A percentile compares a stretch with the other conserved stretches of the same genome.
Conservation (phyloP, 148 eudicot species). For the Arbutus unedo region DNA sequence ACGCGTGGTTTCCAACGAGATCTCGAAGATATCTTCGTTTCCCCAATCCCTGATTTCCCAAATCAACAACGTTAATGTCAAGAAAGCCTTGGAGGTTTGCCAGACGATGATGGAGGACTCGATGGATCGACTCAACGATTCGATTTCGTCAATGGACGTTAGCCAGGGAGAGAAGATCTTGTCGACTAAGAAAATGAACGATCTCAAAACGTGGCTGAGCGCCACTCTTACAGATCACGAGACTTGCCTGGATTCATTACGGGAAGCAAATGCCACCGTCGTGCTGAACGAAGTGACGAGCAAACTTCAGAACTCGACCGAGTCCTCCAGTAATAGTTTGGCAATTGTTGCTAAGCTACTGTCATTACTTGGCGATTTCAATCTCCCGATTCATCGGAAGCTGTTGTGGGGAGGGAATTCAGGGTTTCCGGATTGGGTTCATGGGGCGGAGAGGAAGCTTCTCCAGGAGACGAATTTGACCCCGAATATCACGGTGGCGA, state of each 20-base stretch:
- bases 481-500: constrained; percentile 59
- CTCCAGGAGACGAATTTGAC: constrained; percentile 29
- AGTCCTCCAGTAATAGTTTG: constrained; percentile 59
- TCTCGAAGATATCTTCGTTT: constrained; percentile 23
- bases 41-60: constrained; percentile 19
- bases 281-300: constrained; percentile 17
- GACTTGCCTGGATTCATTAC: constrained; percentile 54
- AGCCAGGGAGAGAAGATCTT: constrained; percentile 21
- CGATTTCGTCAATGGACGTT: constrained; percentile 27
- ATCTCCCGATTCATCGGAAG: constrained; percentile 37
- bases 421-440: constrained; percentile 46
- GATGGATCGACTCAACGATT: constrained; percentile 35
- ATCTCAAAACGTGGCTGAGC: constrained; percentile 58
- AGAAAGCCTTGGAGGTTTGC: constrained; percentile 42
- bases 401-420: constrained; percentile 17
- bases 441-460: constrained; percentile 39
- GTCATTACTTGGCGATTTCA: constrained; percentile 24
- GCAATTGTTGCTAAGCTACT: constrained; percentile 52
- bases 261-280: constrained; percentile 28
- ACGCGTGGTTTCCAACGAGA: constrained; percentile 26
- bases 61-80: not conserved
- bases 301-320: constrained; percentile 33
- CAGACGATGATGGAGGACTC: constrained; percentile 41
- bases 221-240: constrained; percentile 55
- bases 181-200: constrained; percentile 14